Evolutionary conservation across 805 yeast genomes (phyloP), one percentile per base, ranked within the genome.

Genomic region (Nakazawaea anatomiae): DNA sequence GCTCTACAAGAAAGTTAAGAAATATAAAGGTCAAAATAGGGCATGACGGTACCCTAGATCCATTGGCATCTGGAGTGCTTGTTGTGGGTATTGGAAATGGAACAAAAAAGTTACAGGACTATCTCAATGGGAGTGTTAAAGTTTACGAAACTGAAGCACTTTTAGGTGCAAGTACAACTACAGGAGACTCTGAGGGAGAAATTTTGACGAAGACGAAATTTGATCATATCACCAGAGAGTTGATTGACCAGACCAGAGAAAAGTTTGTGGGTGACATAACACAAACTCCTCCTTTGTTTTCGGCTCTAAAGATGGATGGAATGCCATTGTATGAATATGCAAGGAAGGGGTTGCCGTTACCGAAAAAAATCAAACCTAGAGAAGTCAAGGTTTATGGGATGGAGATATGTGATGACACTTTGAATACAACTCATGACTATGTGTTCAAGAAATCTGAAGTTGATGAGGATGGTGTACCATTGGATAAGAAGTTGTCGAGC

Each of bases 1-100:
- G 80, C 38, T 75, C 80, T 42, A 74, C 77, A 53, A 75, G 79
- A 49, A 77, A 79, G 52, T 71, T 77, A 31, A 69, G 75, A 28
- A 73, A 73, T 34, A 70, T 78, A 4, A 83, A 83, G 58, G 82
- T 91, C 35, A 94, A 94, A 61, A 85, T 92, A 74, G 99, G 99
- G 1, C 99, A 94, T 66, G 99, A 99, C 18, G 99, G 99, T 8
- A 94, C 99, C 0, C 72, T 94, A 39, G 99, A 94, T 61, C 97
- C 98, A 0, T 68, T 88, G 42, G 99, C 99, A 0, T 83, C 90
- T n/a, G 99, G 99, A 9, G 91, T 92, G 1, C 66, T 88, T 41
- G 92, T 95, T 1, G 75, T 94, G 50, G 99, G 99, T 5, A 80
- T 94, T n/a, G 97, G 97, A 5, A 55, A 74, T 1, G 99, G 99